Evolutionary conservation across 2,329 filamentous ascomycete genomes (phyloP), one percentile per base, ranked within the genome.

Genomic region (Colletotrichum lindemuthianum): DNA sequence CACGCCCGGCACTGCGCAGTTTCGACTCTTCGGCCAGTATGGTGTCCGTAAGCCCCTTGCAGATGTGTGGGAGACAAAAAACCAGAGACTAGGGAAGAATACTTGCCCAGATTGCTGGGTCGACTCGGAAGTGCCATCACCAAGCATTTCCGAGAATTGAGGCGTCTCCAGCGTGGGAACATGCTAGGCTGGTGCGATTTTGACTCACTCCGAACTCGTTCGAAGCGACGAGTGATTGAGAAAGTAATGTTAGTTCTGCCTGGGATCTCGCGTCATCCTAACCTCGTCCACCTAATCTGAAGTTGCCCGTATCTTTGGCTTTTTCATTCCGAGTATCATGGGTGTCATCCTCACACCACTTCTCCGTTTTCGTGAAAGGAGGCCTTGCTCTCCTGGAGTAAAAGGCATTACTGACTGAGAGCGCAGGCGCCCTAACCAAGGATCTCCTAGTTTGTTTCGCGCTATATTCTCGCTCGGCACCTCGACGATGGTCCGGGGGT

Each of bases 221-320:
- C 39, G 58, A 60, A 15, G 51, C 44, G 36, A 39, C 9, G 6
- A 15, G 15, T 48, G 44, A 40, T 51, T 37, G 32, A 44, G 39
- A 43, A 5, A 32, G 2, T 12, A 65, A 56, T 34, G 8, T 24
- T 36, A 34, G 45, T 45, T 40, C 10, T 57, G 12, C 45, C 36
- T 36, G 24, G 55, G 51, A 50, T 9, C 50, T 48, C 45, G 57
- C 58, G 58, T 65, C 61, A 52, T 61, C 51, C 40, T n/a, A 57
- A 49, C 24, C 10, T n/a, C 13, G 45, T 52, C 41, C 41, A 24
- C 45, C 16, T 50, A 54, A 34, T 54, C 51, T 34, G 51, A 56
- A 51, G 32, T 45, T 13, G 44, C 32, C 11, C 6, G 13, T 39
- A 49, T 16, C 44, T 58, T 39, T 37, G 44, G 11, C 33, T 50